Base-by-base conservation (phyloP, 1,284 basidiomycete genomes). In the Mixia osmundae region DNA sequence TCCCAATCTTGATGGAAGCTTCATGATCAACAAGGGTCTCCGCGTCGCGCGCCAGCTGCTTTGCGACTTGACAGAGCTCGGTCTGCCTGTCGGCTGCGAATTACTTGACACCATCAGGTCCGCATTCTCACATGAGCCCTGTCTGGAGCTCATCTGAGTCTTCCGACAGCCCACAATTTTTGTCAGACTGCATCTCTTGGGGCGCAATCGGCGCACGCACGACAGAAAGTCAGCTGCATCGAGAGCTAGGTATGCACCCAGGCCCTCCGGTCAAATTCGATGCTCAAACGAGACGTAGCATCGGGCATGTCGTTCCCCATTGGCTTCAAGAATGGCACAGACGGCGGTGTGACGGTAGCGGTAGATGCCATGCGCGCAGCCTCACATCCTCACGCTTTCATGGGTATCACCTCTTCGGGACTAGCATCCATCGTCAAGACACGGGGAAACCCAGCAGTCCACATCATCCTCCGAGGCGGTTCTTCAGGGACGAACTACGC, bases 141-240 rank as follows among this genome's bases (percentile, higher is more conserved):
- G 76, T 44, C 74, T 51, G 63, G n/a, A n/a, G n/a, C 38, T 40
- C 22, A 9, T 23, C 25, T 30, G 15, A 34, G 35, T 29, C 27
- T 1, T 3, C 21, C 22, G 5, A n/a, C 33, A 34, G 33, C 25
- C 33, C 33, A 12, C 33, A 34, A 25, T 36, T 33, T 30, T 32
- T 32, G 28, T 27, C 20, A 28, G 29, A 20, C 15, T 56, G 91
- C 38, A 76, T 75, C 53, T 79, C 79, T 35, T 97, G 89, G 89
- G 89, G 89, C 34, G 89, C 89, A 4, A 95, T 95, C 45, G 89
- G 89, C 29, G 89, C 91, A 2, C 68, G 89, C 38, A 97, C 89
- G 11, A 97, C 89, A 38, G 78, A 43, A 24, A 37, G 35, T 12
- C 41, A 43, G 27, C 30, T 43, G 12, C 56, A 57, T 42, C 46